Base-by-base conservation (phyloP, 441 rosid species). In the Biscutella laevigata region DNA sequence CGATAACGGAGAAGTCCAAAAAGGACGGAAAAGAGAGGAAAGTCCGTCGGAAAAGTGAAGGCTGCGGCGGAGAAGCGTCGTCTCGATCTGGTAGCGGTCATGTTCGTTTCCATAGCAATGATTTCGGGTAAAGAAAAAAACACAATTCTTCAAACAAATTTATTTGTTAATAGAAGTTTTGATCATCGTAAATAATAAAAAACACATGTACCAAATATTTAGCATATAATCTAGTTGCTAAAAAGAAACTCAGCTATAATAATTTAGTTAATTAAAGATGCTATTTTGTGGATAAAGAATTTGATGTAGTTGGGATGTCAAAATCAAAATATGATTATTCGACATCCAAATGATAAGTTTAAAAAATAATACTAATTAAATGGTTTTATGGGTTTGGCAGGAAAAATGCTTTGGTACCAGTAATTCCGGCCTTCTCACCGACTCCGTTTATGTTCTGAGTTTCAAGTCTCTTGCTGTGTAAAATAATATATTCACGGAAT, bases 371-470 rank as follows among this genome's bases (percentile, higher is more conserved):
- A 4, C 7, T 4, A 1, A 28, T 24, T 9, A 7, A 1, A 4
- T 20, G 30, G 9, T 42, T 29, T 19, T 19, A 1, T 29, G 7
- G 27, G 3, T 53, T 20, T 57, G 49, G 29, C 74, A 82, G 89
- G 80, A 70, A 66, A 43, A 27, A 15, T 38, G 20, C 53, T 14
- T 47, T 59, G 6, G 64, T 54, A 40, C 34, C 71, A n/a, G 62
- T 56, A 2, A 74, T 82, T 40, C 88, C 90, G 9, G 40, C 77
- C 8, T 76, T 82, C 59, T 66, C 88, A 24, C 76, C 86, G 16
- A 67, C 82, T 21, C 88, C 95, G 6, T 86, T 82, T 67, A 74
- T 82, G 82, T 71, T 82, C 35, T 82, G 74, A 73, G 53, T 39
- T 43, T 15, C n/a, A n/a, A n/a, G n/a, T n/a, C n/a, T n/a, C n/a